Conservation (phyloP, 1,284 basidiomycete species). For the Xanthoconium separans region DNA sequence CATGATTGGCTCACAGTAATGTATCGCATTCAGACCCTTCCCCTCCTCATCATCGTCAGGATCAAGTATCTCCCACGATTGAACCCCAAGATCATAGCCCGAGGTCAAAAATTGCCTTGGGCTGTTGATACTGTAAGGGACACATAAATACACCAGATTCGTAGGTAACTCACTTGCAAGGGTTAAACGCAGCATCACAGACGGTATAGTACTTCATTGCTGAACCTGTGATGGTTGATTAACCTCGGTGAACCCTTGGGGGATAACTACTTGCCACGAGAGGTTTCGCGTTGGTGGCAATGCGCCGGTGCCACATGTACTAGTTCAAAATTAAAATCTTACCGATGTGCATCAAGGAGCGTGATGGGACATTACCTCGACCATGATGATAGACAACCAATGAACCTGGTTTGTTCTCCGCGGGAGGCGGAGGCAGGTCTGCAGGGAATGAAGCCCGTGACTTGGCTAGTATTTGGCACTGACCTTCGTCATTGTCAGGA, state of each 20-base stretch:
- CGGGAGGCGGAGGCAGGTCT: conserved; percentile 27
- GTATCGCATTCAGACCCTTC: conserved; percentile 12
- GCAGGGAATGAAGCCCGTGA: background rate
- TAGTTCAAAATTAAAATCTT: conserved; percentile 7
- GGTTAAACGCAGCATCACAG: conserved; percentile 35
- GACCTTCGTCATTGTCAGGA: conserved; percentile 32
- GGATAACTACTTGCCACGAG: conserved; percentile 16
- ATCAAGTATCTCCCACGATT: conserved; percentile 30
- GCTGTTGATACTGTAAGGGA: conserved; percentile 15
- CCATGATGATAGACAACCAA: conserved; percentile 36
- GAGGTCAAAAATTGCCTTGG: conserved; percentile 32
- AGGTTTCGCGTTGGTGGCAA: conserved; percentile 18
- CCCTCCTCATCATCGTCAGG: conserved; percentile 8
- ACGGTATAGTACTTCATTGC: conserved; percentile 33
- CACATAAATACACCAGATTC: background rate
- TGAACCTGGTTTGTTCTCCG: conserved; percentile 41
- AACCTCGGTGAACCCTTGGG: background rate
- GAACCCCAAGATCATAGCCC: conserved; percentile 28
- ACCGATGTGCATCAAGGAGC: background rate
- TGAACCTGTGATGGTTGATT: conserved; percentile 13
- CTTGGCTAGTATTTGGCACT: conserved; percentile 1
- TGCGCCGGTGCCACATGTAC: conserved; percentile 25
- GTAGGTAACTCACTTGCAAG: conserved; percentile 26
- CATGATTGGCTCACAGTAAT: conserved; percentile 14
- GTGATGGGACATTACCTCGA: conserved; percentile 15